Percentiles rank a stretch among this genome's conserved stretches.
phyloP scores from a whole-genome alignment of 2,329 filamentous ascomycete species.

The Cladophialophora bantiana region DNA sequence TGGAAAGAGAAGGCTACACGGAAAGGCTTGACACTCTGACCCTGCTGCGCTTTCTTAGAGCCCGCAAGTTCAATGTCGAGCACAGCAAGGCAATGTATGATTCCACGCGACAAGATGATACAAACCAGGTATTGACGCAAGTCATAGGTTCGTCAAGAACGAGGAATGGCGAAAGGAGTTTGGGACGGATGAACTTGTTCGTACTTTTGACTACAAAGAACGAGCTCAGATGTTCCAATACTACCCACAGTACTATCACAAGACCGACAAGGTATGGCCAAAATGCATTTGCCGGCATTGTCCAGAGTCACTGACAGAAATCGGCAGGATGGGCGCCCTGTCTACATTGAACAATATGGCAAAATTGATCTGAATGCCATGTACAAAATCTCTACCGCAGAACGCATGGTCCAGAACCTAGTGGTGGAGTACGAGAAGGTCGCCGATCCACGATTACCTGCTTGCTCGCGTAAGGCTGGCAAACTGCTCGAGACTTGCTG shows the following conservation, averaged over 20 bases:
- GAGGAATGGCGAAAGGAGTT: slow-evolving; percentile 92
- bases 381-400: slow-evolving; percentile 88
- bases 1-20: slow-evolving; percentile 83
- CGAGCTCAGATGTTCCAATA: slow-evolving; percentile 83
- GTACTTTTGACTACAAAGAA: slow-evolving; percentile 85
- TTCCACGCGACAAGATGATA: not conserved
- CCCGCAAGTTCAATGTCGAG: slow-evolving; percentile 91
- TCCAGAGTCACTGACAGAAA: slow-evolving; percentile 14
- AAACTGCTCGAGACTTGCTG: slow-evolving; percentile 96
- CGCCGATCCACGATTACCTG: slow-evolving; percentile 88
- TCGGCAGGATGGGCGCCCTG: slow-evolving; percentile 84
- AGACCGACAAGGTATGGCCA: slow-evolving; percentile 62
- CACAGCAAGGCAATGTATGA: slow-evolving; percentile 85
- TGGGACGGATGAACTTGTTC: slow-evolving; percentile 80
- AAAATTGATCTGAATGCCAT: slow-evolving; percentile 89
- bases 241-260: slow-evolving; percentile 99
- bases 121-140: slow-evolving; percentile 10
- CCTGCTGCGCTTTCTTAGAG: slow-evolving; percentile 88
- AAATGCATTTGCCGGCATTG: slow-evolving; percentile 5
- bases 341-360: slow-evolving; percentile 96
- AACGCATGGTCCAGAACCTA: slow-evolving; percentile 96
- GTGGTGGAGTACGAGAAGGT: slow-evolving; percentile 98
- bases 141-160: slow-evolving; percentile 80
- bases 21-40: slow-evolving; percentile 91
- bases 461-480: slow-evolving; percentile 90